Evolutionary conservation across 805 yeast genomes (phyloP), one percentile per base, ranked within the genome.

Genomic region (Helenozyma baotianmanensis): DNA sequence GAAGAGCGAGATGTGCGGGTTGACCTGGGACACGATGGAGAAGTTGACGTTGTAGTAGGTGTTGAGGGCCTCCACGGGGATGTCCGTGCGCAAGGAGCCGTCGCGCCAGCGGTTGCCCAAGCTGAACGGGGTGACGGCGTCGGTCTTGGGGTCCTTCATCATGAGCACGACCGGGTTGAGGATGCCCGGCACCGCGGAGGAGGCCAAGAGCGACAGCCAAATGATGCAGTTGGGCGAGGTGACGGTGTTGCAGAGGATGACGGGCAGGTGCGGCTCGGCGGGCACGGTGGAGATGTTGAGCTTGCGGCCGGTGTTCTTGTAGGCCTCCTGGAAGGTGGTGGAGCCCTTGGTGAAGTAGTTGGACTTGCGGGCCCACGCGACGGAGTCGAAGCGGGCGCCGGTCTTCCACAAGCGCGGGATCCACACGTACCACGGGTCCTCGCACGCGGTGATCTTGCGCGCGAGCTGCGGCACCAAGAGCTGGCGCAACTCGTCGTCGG

Each of bases 101-200:
- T 83, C 94, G 45, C 80, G 70, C 83, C 88, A 83, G 48, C 77
- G 79, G 45, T 69, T 76, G 0, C 92, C 92, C 47, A 82, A 68
- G 14, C 83, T 76, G 50, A 80, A 82, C 2, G 94, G 90, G 2
- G 66, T 63, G 6, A 81, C 66, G 21, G 61, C 53, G 6, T 48
- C 50, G 19, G 53, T 57, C n/a, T 42, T 36, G 2, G 60, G 53
- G 23, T 61, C 54, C 47, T 78, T 78, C 77, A 76, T 80, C 88
- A 83, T 80, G 34, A 83, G 58, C 11, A 81, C 87, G 14, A 83
- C 89, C 0, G 94, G 94, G 41, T 80, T 80, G 35, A 83, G 58
- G 10, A 83, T 80, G 0, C 92, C 92, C 0, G 94, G 94, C 6
- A 84, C 92, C 0, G 92, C 92, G 4, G 86, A 74, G 3, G 87